Evolutionary conservation across 1,284 basidiomycete genomes (phyloP), one percentile per base, ranked within the genome.

Genomic region (Ganoderma lingzhi): DNA sequence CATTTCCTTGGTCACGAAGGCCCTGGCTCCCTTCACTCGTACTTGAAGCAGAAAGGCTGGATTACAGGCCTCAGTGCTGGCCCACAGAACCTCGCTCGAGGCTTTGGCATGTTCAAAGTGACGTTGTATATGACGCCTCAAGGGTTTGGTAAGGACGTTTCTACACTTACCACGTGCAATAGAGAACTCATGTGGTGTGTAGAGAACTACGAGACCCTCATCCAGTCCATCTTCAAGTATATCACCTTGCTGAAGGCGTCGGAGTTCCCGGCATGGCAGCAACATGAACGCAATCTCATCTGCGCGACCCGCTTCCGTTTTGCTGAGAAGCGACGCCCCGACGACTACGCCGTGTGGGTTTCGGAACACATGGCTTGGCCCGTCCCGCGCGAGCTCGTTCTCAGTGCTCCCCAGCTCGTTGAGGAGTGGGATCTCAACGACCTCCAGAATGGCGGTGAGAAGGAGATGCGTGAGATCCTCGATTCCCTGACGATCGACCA

Each of bases 1-100:
- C 96, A 98, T 80, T 92, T 98, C 77, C 82, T 98, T 62, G 98
- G 98, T 0, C 97, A 99, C 80, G 98, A 99, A 83, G 98, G 98
- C 3, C 91, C 93, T 48, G 98, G 98, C 1, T 98, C 96, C 0
- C 84, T 99, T 55, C 88, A 97, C 74, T 96, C 96, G 1, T 96
- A 96, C 80, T 85, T 99, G 71, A 99, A 99, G 84, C 85, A 88
- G 74, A 93, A 94, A 78, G 96, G 97, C 5, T 99, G 97, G 97
- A 90, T 93, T 63, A 96, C 94, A 67, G 86, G 86, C 30, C 84
- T 99, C 60, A 90, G 88, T 67, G 87, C 92, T 53, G 96, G 95
- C 3, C 85, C 89, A 2, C 92, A 93, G 69, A 86, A 89, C 66
- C 87, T 93, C 23, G 96, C 89, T 3, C 85, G 92, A 74, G 94